These are phyloP conservation scores for Extremus antarcticus DNA, from an alignment of 495 filamentous ascomycete genomes.

Conservation along the genomic window DNA sequence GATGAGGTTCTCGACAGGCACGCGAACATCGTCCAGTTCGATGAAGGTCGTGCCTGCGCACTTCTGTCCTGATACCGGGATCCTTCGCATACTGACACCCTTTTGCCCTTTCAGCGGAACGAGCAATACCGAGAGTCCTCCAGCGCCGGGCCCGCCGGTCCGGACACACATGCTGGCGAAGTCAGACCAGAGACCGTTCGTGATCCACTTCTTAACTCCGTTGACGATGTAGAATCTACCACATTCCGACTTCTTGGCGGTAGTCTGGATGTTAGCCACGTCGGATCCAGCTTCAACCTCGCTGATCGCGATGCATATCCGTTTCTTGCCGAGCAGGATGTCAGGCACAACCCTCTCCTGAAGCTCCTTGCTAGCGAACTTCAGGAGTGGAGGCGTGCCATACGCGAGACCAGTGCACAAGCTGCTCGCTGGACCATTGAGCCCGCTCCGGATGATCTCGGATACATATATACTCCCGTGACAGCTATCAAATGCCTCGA, in stretches of 20 bases:
- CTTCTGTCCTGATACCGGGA: constrained; percentile 27
- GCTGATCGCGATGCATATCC: constrained; percentile 41
- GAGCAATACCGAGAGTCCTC: constrained; percentile 40
- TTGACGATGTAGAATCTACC: constrained; percentile 41
- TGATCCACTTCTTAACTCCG: constrained; percentile 48
- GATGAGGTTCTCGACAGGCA: constrained; percentile 26
- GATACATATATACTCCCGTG: neutral
- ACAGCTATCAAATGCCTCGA: neutral
- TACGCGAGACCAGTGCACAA: neutral
- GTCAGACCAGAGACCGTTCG: constrained; percentile 42
- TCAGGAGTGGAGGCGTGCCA: neutral
- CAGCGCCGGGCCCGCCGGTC: constrained; percentile 37
- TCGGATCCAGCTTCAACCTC: constrained; percentile 35
- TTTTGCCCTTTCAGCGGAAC: constrained; percentile 33
- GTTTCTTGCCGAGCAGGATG: neutral
- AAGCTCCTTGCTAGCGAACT: neutral
- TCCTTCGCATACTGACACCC: constrained; percentile 31
- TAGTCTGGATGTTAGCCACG: constrained; percentile 42
- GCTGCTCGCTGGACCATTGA: neutral
- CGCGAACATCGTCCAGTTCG: constrained; percentile 25
- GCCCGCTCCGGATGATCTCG: neutral
- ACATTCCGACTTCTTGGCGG: constrained; percentile 26
- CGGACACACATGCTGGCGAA: constrained; percentile 42
- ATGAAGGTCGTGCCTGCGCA: constrained; percentile 25
- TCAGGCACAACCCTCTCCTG: neutral